Percentiles rank a stretch among this genome's conserved stretches.
Evolutionary conservation across 2,329 filamentous ascomycete species (phyloP).

Genomic region (Pseudogymnoascus sp.): DNA sequence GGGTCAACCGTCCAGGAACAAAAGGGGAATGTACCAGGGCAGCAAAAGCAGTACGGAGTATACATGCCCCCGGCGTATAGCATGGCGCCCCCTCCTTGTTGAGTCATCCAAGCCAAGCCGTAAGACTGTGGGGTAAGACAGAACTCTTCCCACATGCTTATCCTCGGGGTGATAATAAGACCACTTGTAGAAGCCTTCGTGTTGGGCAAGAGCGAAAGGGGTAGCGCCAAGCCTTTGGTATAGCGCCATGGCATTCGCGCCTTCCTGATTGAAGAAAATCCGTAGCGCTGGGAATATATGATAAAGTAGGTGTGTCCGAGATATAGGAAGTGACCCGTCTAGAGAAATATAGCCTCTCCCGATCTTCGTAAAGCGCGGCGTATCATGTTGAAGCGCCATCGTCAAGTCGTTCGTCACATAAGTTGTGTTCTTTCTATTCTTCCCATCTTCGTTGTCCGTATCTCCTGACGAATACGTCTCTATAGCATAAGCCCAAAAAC

Average conservation of each 20-base stretch:
- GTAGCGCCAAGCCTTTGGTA: background rate
- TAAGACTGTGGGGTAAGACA: background rate
- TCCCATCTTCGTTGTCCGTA: background rate
- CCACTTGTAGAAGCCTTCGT: background rate
- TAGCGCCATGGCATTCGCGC: background rate
- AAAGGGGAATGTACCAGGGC: background rate
- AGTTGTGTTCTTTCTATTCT: background rate
- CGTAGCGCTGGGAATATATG: background rate
- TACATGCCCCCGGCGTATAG: background rate
- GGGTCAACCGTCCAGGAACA: background rate
- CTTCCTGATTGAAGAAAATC: background rate
- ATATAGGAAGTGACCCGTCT: background rate
- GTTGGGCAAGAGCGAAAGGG: background rate
- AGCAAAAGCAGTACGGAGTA: background rate
- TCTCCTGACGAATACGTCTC: background rate
- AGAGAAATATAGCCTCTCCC: background rate
- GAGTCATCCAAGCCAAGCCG: background rate
- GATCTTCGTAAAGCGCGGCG: background rate
- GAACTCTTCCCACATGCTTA: background rate
- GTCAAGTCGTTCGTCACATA: conserved; percentile 1
- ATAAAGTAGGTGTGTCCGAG: background rate
- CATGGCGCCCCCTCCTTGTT: background rate
- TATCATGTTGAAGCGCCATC: conserved; percentile 2
- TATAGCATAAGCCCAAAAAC: background rate
- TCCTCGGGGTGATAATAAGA: background rate